Evolutionary conservation across 257 asterid species (phyloP), one percentile per base, ranked within the genome.

Genomic region (Solanum appendiculatum): DNA sequence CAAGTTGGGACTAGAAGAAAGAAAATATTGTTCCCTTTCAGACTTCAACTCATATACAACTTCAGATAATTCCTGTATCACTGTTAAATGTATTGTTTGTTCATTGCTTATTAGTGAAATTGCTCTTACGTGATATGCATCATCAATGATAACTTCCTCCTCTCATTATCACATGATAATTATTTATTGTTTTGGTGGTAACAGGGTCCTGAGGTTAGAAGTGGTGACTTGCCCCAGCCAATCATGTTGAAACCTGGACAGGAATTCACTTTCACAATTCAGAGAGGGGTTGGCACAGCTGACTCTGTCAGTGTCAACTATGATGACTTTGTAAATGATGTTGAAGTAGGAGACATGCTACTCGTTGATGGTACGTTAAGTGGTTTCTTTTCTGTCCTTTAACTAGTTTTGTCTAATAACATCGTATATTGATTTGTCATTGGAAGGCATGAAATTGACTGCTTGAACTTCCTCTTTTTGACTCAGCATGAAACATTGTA

Each of bases 171-270:
- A 48, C 42, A 20, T 29, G 68, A 80, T 48, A 25, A 78, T 10
- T 78, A 80, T 51, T 80, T 80, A 80, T 86, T 82, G 82, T 70
- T 85, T 83, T 89, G 34, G 66, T 88, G 84, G 78, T 92, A 90
- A 87, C 97, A 97, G 99, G 99, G 99, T 86, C 99, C 99, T 86
- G 99, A 97, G 94, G 99, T 97, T 87, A 94, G 99, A 88, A 96
- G 99, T 87, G 99, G 99, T 21, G 99, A 97, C 89, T 96, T 97
- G 90, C 99, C 99, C 70, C 99, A 97, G 87, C 99, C 99, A 42
- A 92, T 95, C 89, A 92, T 34, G 29, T 90, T 97, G 90, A 83
- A 74, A 81, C 73, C 95, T 83, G 99, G 99, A 85, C 98, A 97
- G 89, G 99, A 96, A 87, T 97, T 96, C 89, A 96, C 99, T 83